Percentiles rank a stretch among this genome's conserved stretches.
Evolutionary conservation across 331 rosid genomes (phyloP).

Genomic region (Malus hybrid): DNA sequence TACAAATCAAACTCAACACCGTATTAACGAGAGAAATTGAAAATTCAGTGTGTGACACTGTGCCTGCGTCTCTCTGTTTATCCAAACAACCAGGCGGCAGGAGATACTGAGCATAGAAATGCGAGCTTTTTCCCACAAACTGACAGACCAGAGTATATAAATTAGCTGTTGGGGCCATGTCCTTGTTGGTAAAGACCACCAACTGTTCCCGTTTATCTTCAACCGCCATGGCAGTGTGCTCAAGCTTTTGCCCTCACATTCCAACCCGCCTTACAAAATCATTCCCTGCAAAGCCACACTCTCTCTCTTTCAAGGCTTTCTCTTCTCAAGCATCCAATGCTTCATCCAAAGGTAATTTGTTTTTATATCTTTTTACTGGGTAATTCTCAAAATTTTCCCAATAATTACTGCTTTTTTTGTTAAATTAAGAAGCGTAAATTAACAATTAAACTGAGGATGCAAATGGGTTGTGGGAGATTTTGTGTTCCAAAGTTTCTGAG

Average conservation of each 20-base stretch:
- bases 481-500: neutral
- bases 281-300: constrained; percentile 13
- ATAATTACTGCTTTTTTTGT: neutral
- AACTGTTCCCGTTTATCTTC: constrained; percentile 32
- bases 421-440: neutral
- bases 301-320: constrained; percentile 29
- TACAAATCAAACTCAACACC: no score
- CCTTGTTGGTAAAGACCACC: constrained; percentile 24
- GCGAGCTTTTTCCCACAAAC: constrained; percentile 10
- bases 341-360: constrained; percentile 27
- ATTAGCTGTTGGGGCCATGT: constrained; percentile 5
- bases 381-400: neutral
- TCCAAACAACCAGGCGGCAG: constrained; percentile 16
- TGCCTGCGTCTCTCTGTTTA: constrained; percentile 1
- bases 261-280: constrained; percentile 11
- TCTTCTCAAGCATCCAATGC: constrained; percentile 45
- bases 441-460: neutral
- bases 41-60: no score
- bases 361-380: neutral
- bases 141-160: neutral
- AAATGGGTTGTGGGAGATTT: neutral
- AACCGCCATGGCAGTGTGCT: constrained; percentile 52
- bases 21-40: no score
- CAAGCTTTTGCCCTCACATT: constrained; percentile 43
- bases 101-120: constrained; percentile 12